Evolutionary conservation across 1,284 basidiomycete genomes (phyloP).

Genomic region (Lentinus polychrous): DNA sequence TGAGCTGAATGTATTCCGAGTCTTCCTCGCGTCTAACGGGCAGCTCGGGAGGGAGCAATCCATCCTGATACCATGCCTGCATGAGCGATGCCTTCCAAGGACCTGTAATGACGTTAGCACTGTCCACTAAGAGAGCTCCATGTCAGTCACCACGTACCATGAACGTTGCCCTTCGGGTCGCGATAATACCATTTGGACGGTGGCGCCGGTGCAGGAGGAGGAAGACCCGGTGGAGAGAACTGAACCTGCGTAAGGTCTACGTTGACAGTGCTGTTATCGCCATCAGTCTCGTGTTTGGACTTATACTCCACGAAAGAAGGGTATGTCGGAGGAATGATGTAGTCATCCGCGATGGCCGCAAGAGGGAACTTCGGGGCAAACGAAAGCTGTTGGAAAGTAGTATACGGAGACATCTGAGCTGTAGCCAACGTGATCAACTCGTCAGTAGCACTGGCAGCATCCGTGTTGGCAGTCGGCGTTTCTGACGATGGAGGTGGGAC

Average conservation of each 20-base stretch:
- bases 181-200: slow-evolving; percentile 74
- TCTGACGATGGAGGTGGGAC: slow-evolving; percentile 15
- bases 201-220: slow-evolving; percentile 54
- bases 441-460: slow-evolving; percentile 35
- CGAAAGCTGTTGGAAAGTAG: slow-evolving; percentile 80
- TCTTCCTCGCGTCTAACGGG: slow-evolving; percentile 74
- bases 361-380: slow-evolving; percentile 81
- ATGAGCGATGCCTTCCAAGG: slow-evolving; percentile 81
- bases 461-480: slow-evolving; percentile 12
- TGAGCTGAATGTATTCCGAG: slow-evolving; percentile 54
- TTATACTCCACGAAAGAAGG: slow-evolving; percentile 68
- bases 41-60: slow-evolving; percentile 69
- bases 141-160: slow-evolving; percentile 44
- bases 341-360: slow-evolving; percentile 80
- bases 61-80: slow-evolving; percentile 82
- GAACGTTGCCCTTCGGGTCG: slow-evolving; percentile 71
- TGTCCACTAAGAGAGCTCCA: slow-evolving; percentile 7
- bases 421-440: slow-evolving; percentile 64
- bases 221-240: slow-evolving; percentile 72
- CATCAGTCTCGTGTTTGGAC: slow-evolving; percentile 50
- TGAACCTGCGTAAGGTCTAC: slow-evolving; percentile 54
- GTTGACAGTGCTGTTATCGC: slow-evolving; percentile 28
- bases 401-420: slow-evolving; percentile 72
- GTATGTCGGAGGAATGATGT: slow-evolving; percentile 84
- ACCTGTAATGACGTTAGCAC: slow-evolving; percentile 32